Evolutionary conservation across 2,329 filamentous ascomycete species (phyloP), one percentile per base, ranked within the genome.

Genomic region (Lecanicillium sp.): DNA sequence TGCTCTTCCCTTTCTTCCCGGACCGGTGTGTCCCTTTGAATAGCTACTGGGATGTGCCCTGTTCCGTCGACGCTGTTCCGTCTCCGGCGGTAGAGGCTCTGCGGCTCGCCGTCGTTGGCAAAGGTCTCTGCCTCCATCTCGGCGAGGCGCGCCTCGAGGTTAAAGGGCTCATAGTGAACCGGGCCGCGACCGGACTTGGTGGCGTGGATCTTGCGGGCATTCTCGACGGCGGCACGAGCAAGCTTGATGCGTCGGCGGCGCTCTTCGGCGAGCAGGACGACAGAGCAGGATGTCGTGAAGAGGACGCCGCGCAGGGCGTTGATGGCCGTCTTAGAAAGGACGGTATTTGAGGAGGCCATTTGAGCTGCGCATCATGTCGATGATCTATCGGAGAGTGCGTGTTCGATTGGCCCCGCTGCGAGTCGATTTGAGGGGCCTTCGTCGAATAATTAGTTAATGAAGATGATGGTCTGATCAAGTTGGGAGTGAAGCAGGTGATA

Each of bases 261-360:
- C 60, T 81, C 77, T 61, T 81, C 77, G 49, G 77, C 68, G 48
- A 81, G 64, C 21, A 77, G 60, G 42, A 73, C 70, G 48, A 80
- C 68, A 35, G 76, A 79, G 57, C 75, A 80, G 8, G 77, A 78
- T 2, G 77, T 79, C 43, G 77, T 77, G 14, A 81, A 62, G 48
- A 77, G 70, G 50, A 79, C 68, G 53, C 75, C 72, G 52, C 75
- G 74, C 29, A 81, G 72, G 50, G 75, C 72, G 60, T 75, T 72
- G 54, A 80, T 68, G 50, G 73, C 75, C 51, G 73, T 73, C 63
- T 75, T 74, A 30, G 77, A 79, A 40, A 75, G 76, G 48, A 76
- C 70, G 50, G 72, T 72, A 49, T 71, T 64, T 42, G 67, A 66
- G 48, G 69, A 60, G 45, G 69, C 67, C 74, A 77, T 77, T 51